Conservation (phyloP, 495 filamentous ascomycete species). For the Penicillium desertorum region DNA sequence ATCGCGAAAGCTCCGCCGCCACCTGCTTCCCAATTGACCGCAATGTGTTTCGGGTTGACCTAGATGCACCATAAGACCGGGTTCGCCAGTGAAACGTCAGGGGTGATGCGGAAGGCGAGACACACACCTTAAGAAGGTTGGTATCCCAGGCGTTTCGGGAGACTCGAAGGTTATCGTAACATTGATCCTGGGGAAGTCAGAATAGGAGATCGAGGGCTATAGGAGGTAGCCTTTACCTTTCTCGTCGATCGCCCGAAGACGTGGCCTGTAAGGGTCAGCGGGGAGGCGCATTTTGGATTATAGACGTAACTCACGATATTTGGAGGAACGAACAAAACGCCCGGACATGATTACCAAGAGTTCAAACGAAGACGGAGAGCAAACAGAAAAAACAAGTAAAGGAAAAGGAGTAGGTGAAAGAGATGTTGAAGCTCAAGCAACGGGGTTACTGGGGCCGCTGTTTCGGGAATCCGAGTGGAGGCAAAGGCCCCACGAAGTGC, state of each 20-base stretch:
- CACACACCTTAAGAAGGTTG: conserved; percentile 90
- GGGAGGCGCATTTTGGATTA: conserved; percentile 17
- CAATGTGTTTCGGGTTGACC: conserved; percentile 93
- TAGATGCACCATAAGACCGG: conserved; percentile 40
- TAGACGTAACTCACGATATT: conserved; percentile 76
- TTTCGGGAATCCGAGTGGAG: conserved; percentile 35
- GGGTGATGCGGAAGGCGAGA: conserved; percentile 24
- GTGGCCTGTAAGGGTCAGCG: conserved; percentile 66
- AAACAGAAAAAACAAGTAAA: conserved; percentile 13
- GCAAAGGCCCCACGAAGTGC: conserved; percentile 10
- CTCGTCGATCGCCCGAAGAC: conserved; percentile 92
- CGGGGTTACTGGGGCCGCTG: conserved; percentile 30
- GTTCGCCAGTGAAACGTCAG: conserved; percentile 26
- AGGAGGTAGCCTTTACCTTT: conserved; percentile 62
- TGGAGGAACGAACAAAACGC: conserved; percentile 96
- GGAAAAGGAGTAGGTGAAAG: conserved; percentile 24
- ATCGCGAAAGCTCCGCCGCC: conserved; percentile 97
- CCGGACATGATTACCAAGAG: conserved; percentile 68
- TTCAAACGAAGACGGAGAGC: conserved; percentile 13
- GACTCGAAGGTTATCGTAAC: conserved; percentile 94
- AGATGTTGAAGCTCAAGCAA: conserved; percentile 26
- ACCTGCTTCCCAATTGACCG: conserved; percentile 97
- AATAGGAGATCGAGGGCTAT: conserved; percentile 8
- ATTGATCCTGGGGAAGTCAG: conserved; percentile 62
- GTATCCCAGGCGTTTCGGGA: conserved; percentile 99